These are phyloP conservation scores for Anisodus acutangulus DNA, from an alignment of 257 asterid genomes.

Conservation along the genomic window DNA sequence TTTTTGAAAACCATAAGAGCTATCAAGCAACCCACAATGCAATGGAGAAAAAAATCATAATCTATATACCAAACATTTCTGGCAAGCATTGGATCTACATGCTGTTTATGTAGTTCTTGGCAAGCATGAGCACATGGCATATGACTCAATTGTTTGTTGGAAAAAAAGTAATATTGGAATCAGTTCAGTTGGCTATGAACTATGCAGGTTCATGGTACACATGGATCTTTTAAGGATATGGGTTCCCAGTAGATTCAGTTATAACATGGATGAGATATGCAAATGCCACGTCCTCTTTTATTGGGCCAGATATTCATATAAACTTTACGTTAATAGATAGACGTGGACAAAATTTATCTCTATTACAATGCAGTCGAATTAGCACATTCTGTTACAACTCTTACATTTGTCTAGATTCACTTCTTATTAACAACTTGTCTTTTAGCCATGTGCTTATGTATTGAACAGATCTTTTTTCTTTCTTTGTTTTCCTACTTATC, in stretches of 20 bases:
- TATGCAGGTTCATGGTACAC: slow-evolving; percentile 17
- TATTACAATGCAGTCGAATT: neutral
- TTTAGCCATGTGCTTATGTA: neutral
- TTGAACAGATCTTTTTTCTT: neutral
- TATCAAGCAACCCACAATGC: slow-evolving; percentile 2
- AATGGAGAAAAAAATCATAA: neutral
- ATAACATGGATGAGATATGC: neutral
- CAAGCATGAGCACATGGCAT: neutral
- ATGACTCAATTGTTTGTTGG: neutral
- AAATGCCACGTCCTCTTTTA: neutral
- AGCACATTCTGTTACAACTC: neutral
- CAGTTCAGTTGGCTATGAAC: neutral
- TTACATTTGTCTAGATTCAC: neutral
- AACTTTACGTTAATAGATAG: slow-evolving; percentile 10
- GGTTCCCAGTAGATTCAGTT: neutral
- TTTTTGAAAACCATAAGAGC: neutral
- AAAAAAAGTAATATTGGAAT: neutral
- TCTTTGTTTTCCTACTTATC: slow-evolving; percentile 32
- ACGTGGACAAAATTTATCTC: neutral
- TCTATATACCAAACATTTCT: neutral
- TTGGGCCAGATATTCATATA: neutral
- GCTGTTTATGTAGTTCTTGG: neutral
- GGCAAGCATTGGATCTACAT: neutral
- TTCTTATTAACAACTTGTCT: neutral
- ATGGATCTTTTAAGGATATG: neutral